Evolutionary conservation across 331 rosid species (phyloP).

Genomic region (Acacia pycnantha): DNA sequence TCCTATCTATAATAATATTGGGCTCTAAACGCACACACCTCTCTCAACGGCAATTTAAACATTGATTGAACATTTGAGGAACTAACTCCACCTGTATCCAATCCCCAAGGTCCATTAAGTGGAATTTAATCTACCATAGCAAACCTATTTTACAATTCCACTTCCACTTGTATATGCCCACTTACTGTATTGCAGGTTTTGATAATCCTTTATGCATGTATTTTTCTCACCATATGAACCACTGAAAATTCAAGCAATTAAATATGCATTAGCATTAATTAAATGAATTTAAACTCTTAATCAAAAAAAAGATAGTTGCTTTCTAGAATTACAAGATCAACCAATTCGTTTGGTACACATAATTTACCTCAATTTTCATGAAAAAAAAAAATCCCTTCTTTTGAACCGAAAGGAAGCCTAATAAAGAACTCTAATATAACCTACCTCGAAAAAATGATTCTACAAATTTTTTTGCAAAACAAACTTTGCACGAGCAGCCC

Average conservation of each 20-base stretch:
- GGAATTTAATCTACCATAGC: too few relatives aligned
- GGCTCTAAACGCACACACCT: too few relatives aligned
- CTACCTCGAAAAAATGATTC: not conserved
- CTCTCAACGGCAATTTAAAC: too few relatives aligned
- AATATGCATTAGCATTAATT: not conserved
- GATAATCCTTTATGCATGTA: too few relatives aligned
- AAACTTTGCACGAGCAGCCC: not conserved
- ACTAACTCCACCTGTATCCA: too few relatives aligned
- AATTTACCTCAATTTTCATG: not conserved
- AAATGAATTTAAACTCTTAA: not conserved
- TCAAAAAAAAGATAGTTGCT: not conserved
- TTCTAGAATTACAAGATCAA: too few relatives aligned
- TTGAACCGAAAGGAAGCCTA: not conserved
- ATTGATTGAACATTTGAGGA: too few relatives aligned
- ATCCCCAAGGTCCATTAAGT: too few relatives aligned
- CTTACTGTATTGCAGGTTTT: too few relatives aligned
- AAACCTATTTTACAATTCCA: too few relatives aligned
- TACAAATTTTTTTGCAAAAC: not conserved
- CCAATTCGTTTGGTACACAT: not conserved
- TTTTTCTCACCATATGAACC: not conserved
- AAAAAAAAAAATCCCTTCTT: not conserved
- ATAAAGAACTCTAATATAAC: not conserved
- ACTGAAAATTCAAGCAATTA: not conserved
- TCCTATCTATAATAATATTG: rapidly evolving
- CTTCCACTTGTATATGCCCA: too few relatives aligned